These are phyloP conservation scores for Mimosa bimucronata DNA, from an alignment of 306 rosid genomes.

Conservation along the genomic window DNA sequence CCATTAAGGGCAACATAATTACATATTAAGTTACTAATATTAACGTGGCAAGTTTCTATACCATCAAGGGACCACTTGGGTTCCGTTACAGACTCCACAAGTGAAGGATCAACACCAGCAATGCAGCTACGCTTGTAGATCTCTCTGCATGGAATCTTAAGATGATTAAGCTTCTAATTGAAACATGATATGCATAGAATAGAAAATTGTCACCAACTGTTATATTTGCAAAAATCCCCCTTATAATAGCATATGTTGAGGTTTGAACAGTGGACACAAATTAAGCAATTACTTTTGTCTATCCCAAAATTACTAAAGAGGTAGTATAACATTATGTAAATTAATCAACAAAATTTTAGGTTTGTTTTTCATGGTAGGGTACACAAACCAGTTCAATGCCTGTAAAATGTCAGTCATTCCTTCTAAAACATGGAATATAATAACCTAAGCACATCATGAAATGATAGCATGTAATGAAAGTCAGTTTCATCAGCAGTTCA, in stretches of 20 bases:
- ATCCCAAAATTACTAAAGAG: constrained; percentile 7
- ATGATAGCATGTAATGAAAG: not conserved
- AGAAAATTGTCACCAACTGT: constrained; percentile 25
- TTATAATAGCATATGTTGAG: no score
- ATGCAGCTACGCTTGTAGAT: constrained; percentile 65
- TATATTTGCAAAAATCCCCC: no score
- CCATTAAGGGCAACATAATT: not conserved
- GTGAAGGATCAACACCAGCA: constrained; percentile 69
- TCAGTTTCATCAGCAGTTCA: not conserved
- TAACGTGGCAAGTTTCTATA: constrained; percentile 40
- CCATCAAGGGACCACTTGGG: constrained; percentile 98
- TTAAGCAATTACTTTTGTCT: not conserved
- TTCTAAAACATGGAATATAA: not conserved
- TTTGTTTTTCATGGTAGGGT: not conserved
- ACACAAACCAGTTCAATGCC: not conserved
- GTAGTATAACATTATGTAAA: constrained; percentile 8
- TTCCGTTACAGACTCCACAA: constrained; percentile 89
- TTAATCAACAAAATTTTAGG: not conserved
- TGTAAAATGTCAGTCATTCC: constrained; percentile 22
- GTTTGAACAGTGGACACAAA: constrained; percentile 25
- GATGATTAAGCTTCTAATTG: constrained; percentile 32
- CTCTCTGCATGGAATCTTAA: constrained; percentile 58
- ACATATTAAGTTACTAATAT: not conserved
- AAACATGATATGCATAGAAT: constrained; percentile 15
- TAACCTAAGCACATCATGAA: not conserved